Evolutionary conservation across 257 asterid genomes (phyloP).

Genomic region (Ligustrum vulgare): DNA sequence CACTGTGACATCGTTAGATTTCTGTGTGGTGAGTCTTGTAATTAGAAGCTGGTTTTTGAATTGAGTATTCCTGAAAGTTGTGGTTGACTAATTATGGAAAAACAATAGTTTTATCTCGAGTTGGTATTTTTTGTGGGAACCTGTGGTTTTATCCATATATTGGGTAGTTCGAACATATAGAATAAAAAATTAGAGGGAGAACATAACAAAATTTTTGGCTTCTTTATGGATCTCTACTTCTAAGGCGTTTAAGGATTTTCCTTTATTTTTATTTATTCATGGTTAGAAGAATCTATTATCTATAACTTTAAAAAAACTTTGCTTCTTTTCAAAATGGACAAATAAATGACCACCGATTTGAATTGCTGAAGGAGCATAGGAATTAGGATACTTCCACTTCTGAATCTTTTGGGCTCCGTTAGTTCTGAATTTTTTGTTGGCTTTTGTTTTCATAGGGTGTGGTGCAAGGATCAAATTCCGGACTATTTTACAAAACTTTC

Average conservation of each 20-base stretch:
- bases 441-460: constrained; percentile 3
- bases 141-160: neutral
- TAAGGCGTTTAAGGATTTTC: neutral
- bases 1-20: neutral
- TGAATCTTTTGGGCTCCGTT: neutral
- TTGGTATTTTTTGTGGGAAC: neutral
- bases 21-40: neutral
- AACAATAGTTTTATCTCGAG: neutral
- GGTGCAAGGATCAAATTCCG: neutral
- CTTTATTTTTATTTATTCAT: neutral
- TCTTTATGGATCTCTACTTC: neutral
- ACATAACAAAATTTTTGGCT: neutral
- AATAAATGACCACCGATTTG: neutral
- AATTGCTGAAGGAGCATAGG: neutral
- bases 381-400: neutral
- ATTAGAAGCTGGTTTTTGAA: neutral
- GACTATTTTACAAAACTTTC: neutral
- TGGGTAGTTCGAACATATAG: neutral
- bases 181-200: neutral
- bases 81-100: neutral
- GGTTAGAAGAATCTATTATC: neutral
- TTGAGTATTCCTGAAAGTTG: neutral
- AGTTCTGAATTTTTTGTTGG: neutral
- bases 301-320: neutral
- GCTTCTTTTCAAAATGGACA: neutral